Base-by-base conservation (phyloP, 192 early-diverging fungal species). In the Radiomyces spectabilis region DNA sequence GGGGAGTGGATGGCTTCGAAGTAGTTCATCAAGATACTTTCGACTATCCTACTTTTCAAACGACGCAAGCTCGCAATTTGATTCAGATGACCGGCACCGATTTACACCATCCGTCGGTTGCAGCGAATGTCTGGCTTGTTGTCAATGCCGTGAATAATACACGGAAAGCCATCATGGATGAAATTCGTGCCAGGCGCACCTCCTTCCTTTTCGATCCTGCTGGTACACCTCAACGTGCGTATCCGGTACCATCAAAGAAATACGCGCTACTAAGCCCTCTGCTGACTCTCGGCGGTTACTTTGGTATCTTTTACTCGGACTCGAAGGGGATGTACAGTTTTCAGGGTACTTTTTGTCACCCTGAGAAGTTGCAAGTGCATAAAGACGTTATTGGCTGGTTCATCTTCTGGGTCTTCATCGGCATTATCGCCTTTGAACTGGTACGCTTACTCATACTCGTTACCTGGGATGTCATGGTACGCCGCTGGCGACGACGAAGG, bases 1-100 rank as follows among this genome's bases (percentile, higher is more conserved):
- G 78, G 82, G 84, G 86, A n/a, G 76, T 88, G 18, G 84, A 86
- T 50, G 84, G 83, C 1, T 77, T 88, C 53, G 84, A 88, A 53
- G 54, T 86, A 4, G 68, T 81, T 29, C 84, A 86, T 58, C 75
- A 81, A 19, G 66, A 57, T 25, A 77, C 70, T 1, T 71, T 86
- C 39, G 86, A 86, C 34, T 65, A 72, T 24, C 69, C 69, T 21
- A 80, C 79, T 16, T 74, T 81, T 30, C 71, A 74, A 41, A 80
- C 76, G 46, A 59, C 78, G 2, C 61, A 72, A 21, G 48, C 73
- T 4, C 38, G 73, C 41, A 67, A 62, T 39, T 57, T 85, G 12
- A 53, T 88, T n/a, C 54, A 65, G 8, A 72, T 86, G 61, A 75
- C 80, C 1, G 84, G 84, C 25, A 73, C 78, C 18, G 86, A 88